Conservation (phyloP, 2,329 filamentous ascomycete species). For the Macrophomina tecta region DNA sequence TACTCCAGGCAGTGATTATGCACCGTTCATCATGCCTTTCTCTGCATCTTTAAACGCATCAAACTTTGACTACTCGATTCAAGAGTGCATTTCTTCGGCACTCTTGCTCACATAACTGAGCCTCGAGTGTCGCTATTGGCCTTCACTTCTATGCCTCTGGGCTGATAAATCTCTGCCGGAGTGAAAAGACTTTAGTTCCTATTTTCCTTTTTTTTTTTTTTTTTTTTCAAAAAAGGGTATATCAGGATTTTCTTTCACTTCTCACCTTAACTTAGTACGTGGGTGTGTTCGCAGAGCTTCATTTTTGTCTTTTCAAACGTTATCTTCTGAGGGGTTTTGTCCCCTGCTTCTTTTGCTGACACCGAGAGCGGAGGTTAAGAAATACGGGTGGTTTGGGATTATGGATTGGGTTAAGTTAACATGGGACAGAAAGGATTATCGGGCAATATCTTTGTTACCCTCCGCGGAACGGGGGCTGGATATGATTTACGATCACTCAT, state of each 20-base stretch:
- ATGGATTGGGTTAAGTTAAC: not conserved
- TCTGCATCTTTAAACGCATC: not conserved
- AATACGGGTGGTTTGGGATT: not conserved
- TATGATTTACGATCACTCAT: slow-evolving; percentile 21
- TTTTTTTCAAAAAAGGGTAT: not conserved
- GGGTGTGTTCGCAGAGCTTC: slow-evolving; percentile 3
- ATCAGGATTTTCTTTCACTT: slow-evolving; percentile 1
- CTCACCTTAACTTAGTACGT: not conserved
- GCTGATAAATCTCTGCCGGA: not conserved
- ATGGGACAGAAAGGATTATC: not conserved
- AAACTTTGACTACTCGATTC: not conserved
- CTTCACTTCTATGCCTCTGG: slow-evolving; percentile 1
- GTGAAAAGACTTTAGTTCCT: not conserved
- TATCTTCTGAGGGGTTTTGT: slow-evolving; percentile 3
- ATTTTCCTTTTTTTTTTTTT: not conserved
- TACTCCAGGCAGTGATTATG: slow-evolving; percentile 65
- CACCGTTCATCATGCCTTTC: not conserved
- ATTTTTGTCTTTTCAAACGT: not conserved
- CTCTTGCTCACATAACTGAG: not conserved
- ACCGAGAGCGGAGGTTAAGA: not conserved
- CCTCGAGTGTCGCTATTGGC: not conserved
- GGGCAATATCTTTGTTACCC: not conserved
- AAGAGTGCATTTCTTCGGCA: not conserved
- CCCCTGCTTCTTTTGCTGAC: not conserved
- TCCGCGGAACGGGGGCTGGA: not conserved